Evolutionary conservation across 192 early-diverging fungal species (phyloP), one percentile per base, ranked within the genome.

Genomic region (Gaertneriomyces semiglobifer): DNA sequence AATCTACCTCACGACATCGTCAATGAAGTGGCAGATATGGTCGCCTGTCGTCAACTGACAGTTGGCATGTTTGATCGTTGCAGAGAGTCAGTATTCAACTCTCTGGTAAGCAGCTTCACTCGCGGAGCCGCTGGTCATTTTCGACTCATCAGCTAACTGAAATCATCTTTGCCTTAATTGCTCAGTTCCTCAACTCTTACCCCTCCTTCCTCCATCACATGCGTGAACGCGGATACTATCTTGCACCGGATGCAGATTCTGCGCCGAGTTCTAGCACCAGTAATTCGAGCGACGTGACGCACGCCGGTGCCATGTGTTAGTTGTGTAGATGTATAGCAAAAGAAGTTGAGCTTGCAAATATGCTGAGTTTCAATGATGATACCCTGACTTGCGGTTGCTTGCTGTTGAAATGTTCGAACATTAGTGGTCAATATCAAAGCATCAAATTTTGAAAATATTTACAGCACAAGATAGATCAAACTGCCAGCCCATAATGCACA

Each of bases 21-120:
- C 12, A 16, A 57, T 14, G 16, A 16, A 4, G 55, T 57, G 12
- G 12, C 8, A 12, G 16, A 39, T 12, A 25, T 5, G 14, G 38
- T 57, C 12, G 55, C 18, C 4, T 12, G 55, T 14, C 18, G 39
- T 16, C 20, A 57, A 38, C 39, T 57, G n/a, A 39, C 38, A 38
- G 55, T 57, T 16, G 55, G 55, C 38, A 57, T 57, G 55, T 57
- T 57, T 16, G 33, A 57, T 39, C 18, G 33, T 14, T 16, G 18
- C 0, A 57, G 39, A 57, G 55, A 57, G 12, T 16, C 18, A 39
- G 55, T 57, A 39, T 16, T 57, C 19, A 14, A 38, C 18, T 38
- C 18, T 57, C 55, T 57, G 55, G 55, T 8, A 8, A 38, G 55
- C 8, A 57, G 18, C 39, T n/a, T n/a, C n/a, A n/a, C n/a, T 33